Evolutionary conservation across 2,329 filamentous ascomycete species (phyloP).

Genomic region (Zymoseptoria brevis): DNA sequence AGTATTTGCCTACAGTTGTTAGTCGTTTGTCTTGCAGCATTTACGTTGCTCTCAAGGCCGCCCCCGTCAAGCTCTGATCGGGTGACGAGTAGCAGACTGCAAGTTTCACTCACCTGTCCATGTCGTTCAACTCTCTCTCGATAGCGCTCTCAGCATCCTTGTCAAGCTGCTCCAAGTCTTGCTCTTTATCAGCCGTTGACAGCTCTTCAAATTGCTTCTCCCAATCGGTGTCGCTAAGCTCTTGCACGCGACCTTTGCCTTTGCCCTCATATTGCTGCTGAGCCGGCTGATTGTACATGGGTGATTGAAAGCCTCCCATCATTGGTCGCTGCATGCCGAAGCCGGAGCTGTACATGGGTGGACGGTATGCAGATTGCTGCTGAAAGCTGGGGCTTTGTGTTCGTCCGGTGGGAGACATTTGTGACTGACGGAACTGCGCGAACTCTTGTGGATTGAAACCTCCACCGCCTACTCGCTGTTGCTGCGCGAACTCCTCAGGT

Average conservation of each 20-base stretch:
- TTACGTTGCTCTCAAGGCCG: conserved; percentile 86
- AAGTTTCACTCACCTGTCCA: conserved; percentile 65
- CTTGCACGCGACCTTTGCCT: conserved; percentile 73
- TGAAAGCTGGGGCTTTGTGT: conserved; percentile 50
- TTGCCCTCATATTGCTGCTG: conserved; percentile 57
- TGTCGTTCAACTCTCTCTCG: conserved; percentile 77
- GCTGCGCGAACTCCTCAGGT: conserved; percentile 20
- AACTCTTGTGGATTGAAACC: conserved; percentile 79
- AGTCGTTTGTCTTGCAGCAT: conserved; percentile 69
- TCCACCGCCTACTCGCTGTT: conserved; percentile 16
- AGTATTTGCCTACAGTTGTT: conserved; percentile 58
- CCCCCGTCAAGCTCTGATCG: conserved; percentile 65
- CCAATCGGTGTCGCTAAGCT: conserved; percentile 90
- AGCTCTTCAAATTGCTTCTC: conserved; percentile 92
- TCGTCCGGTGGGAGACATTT: conserved; percentile 49
- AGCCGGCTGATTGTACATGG: conserved; percentile 38
- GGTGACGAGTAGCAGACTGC: conserved; percentile 13
- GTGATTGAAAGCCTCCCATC: conserved; percentile 15
- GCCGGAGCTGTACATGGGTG: conserved; percentile 49
- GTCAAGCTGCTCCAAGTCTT: conserved; percentile 44
- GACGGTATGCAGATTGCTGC: conserved; percentile 43
- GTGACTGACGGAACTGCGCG: conserved; percentile 72
- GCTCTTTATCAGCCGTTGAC: conserved; percentile 56
- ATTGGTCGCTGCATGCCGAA: conserved; percentile 41
- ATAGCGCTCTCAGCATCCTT: conserved; percentile 64